Conservation (phyloP, 352 stramenopile species). For the Pythium periplocum region DNA sequence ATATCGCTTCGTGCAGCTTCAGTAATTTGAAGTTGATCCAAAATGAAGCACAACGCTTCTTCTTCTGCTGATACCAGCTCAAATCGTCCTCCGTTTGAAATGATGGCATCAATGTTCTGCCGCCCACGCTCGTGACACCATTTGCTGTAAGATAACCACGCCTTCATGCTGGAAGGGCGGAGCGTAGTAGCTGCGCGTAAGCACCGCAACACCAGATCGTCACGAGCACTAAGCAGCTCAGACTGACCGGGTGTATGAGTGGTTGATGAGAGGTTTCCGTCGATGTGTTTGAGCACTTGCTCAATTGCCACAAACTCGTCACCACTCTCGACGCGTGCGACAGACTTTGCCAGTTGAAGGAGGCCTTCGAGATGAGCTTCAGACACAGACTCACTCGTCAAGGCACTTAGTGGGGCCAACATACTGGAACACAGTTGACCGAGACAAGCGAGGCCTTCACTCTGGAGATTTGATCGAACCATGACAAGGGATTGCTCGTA, state of each 20-base stretch:
- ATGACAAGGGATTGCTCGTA: no score
- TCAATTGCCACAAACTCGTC: conserved; percentile 17
- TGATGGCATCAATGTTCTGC: conserved; percentile 32
- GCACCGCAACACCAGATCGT: conserved; percentile 16
- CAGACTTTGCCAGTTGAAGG: conserved; percentile 12
- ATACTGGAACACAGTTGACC: not conserved
- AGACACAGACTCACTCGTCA: no score
- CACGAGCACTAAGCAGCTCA: conserved; percentile 11
- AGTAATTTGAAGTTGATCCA: conserved; percentile 29
- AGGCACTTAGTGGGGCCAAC: no score
- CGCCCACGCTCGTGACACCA: conserved; percentile 66
- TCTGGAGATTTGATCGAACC: no score
- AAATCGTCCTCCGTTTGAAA: conserved; percentile 42
- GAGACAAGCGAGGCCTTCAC: not conserved
- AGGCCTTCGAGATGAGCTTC: conserved; percentile 8
- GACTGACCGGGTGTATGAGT: not conserved
- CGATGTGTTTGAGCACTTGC: conserved; percentile 15
- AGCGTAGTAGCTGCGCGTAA: conserved; percentile 28
- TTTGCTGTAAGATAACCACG: conserved; percentile 61
- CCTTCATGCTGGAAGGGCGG: conserved; percentile 28
- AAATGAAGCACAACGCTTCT: conserved; percentile 22
- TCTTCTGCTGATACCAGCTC: conserved; percentile 43
- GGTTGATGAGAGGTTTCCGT: not conserved
- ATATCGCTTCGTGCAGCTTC: conserved; percentile 7
- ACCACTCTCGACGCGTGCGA: conserved; percentile 11